Conservation (phyloP, 495 filamentous ascomycete genomes). For the Penicillium pulvis region DNA sequence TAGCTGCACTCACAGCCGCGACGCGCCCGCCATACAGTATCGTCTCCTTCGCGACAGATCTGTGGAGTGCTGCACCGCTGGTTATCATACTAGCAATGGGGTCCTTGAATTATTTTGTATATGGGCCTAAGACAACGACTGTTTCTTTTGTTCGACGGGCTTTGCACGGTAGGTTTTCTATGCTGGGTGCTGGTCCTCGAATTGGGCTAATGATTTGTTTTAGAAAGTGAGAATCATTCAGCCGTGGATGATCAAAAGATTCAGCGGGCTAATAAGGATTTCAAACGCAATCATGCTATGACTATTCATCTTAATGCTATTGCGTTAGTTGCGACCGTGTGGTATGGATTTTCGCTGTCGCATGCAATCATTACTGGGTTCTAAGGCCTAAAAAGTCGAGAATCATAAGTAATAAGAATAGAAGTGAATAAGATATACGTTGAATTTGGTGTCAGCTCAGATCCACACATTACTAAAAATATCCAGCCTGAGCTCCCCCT, state of each 20-base stretch:
- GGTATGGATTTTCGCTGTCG: slow-evolving; percentile 52
- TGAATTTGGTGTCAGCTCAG: too few species aligned
- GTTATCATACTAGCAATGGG: slow-evolving; percentile 40
- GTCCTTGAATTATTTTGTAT: slow-evolving; percentile 48
- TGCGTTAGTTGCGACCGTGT: slow-evolving; percentile 49
- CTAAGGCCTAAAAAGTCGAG: slow-evolving; percentile 2
- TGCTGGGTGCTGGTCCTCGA: background rate
- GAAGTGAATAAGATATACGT: background rate
- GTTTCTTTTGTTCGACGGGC: slow-evolving; percentile 46
- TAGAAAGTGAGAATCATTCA: slow-evolving; percentile 22
- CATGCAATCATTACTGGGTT: slow-evolving; percentile 18
- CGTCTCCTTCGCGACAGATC: slow-evolving; percentile 33
- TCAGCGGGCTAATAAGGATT: slow-evolving; percentile 41
- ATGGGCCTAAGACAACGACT: slow-evolving; percentile 48
- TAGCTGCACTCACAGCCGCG: slow-evolving; percentile 45
- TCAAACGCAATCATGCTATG: slow-evolving; percentile 55
- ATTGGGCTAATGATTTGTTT: background rate
- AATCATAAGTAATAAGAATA: background rate
- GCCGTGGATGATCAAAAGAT: slow-evolving; percentile 32
- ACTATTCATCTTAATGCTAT: slow-evolving; percentile 58
- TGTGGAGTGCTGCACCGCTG: slow-evolving; percentile 41
- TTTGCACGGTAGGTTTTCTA: slow-evolving; percentile 38
- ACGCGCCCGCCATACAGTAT: slow-evolving; percentile 49
- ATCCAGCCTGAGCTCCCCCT: too few species aligned
- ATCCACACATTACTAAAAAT: too few species aligned